Percentiles rank a stretch among this genome's conserved stretches.
Conservation (phyloP, 2,329 filamentous ascomycete genomes). For the Colletotrichum echinochloae region DNA sequence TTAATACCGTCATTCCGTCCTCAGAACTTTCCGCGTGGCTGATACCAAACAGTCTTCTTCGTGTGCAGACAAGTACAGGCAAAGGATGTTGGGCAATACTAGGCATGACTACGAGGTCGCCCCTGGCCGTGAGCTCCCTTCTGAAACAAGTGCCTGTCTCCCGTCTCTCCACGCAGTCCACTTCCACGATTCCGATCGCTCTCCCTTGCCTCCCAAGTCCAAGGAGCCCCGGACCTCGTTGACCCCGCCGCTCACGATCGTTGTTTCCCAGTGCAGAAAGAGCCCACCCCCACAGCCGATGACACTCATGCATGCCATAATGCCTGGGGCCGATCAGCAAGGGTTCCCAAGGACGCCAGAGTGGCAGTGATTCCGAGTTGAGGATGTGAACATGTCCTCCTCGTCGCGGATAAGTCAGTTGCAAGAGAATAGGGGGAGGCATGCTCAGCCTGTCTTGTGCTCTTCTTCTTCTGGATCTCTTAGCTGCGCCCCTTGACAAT, state of each 20-base stretch:
- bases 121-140: slow-evolving; percentile 31
- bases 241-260: slow-evolving; percentile 25
- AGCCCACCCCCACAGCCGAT: slow-evolving; percentile 27
- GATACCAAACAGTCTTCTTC: background rate
- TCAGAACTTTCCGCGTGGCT: background rate
- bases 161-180: slow-evolving; percentile 31
- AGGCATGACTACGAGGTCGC: slow-evolving; percentile 26
- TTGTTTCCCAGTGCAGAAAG: slow-evolving; percentile 13
- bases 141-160: slow-evolving; percentile 40
- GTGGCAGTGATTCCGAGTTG: slow-evolving; percentile 22
- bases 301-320: slow-evolving; percentile 40
- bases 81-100: slow-evolving; percentile 33
- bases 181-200: slow-evolving; percentile 28
- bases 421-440: slow-evolving; percentile 28
- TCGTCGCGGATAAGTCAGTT: slow-evolving; percentile 39
- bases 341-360: slow-evolving; percentile 34
- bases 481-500: slow-evolving; percentile 18
- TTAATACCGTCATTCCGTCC: slow-evolving; percentile 18
- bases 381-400: slow-evolving; percentile 20
- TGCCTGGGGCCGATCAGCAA: slow-evolving; percentile 38
- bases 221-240: slow-evolving; percentile 29
- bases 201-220: slow-evolving; percentile 15
- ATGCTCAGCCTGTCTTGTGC: slow-evolving; percentile 25
- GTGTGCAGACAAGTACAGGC: slow-evolving; percentile 26
- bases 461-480: slow-evolving; percentile 30